Evolutionary conservation across 768 basidiomycete species (phyloP).

Genomic region (Tylopilus rubrobrunneus): DNA sequence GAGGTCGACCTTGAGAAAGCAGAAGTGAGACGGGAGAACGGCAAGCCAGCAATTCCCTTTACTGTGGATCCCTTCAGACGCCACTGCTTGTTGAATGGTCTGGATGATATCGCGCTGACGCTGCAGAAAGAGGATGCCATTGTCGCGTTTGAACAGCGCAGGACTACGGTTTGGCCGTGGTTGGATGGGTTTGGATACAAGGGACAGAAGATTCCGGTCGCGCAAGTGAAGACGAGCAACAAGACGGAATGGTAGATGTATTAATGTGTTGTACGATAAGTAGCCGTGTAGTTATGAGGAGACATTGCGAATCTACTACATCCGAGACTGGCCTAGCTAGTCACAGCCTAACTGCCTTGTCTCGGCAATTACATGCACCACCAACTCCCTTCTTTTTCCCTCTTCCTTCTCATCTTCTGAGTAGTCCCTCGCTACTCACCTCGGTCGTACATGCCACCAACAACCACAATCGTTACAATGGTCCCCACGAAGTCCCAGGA

Average conservation of each 20-base stretch:
- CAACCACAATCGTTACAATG: slow-evolving; percentile 12
- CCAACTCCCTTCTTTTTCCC: not conserved
- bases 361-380: slow-evolving; percentile 4
- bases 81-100: slow-evolving; percentile 90
- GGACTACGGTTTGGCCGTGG: slow-evolving; percentile 89
- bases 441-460: slow-evolving; percentile 15
- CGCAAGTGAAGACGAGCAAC: slow-evolving; percentile 33
- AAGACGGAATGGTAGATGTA: slow-evolving; percentile 68
- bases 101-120: slow-evolving; percentile 96
- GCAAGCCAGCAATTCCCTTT: slow-evolving; percentile 71
- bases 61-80: slow-evolving; percentile 85
- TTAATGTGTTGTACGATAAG: not conserved
- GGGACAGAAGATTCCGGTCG: slow-evolving; percentile 67
- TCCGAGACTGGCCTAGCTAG: slow-evolving; percentile 9
- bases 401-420: not conserved
- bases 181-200: slow-evolving; percentile 92
- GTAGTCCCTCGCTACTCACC: not conserved
- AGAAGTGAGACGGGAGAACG: slow-evolving; percentile 72
- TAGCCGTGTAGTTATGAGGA: not conserved
- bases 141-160: slow-evolving; percentile 69
- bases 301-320: slow-evolving; percentile 7
- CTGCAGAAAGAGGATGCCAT: slow-evolving; percentile 77
- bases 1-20: slow-evolving; percentile 83
- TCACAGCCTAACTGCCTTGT: not conserved
- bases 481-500: slow-evolving; percentile 12